Evolutionary conservation across 2,329 filamentous ascomycete species (phyloP).

Genomic region (Sporothrix dimorphospora): DNA sequence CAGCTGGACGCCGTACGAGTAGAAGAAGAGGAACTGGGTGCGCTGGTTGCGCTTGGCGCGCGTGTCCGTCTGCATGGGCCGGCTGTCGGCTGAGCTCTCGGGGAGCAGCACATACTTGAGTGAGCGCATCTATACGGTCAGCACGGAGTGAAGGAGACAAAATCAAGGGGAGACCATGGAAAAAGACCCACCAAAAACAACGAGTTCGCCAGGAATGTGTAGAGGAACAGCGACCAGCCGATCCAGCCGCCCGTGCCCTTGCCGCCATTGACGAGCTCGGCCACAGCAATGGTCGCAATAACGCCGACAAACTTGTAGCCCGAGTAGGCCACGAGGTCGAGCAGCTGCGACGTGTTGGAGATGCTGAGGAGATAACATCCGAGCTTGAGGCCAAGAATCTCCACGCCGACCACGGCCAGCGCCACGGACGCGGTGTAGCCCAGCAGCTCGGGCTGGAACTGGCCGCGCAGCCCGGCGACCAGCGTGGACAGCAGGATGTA

Average conservation of each 20-base stretch:
- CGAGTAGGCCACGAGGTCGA: conserved; percentile 93
- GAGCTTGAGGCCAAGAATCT: conserved; percentile 87
- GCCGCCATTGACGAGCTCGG: conserved; percentile 76
- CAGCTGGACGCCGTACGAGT: conserved; percentile 92
- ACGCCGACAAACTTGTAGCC: conserved; percentile 99
- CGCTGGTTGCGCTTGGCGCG: conserved; percentile 83
- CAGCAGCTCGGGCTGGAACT: conserved; percentile 92
- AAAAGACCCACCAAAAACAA: conserved; percentile 77
- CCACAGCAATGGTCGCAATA: conserved; percentile 81
- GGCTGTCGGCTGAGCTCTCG: conserved; percentile 69
- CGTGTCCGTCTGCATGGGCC: conserved; percentile 71
- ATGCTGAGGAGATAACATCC: conserved; percentile 94
- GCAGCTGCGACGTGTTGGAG: conserved; percentile 87
- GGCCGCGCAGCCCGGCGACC: conserved; percentile 83
- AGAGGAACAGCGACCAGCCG: conserved; percentile 85
- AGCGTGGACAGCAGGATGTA: conserved; percentile 94
- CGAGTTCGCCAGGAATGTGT: conserved; percentile 91
- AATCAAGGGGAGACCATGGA: not conserved
- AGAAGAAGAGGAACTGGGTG: conserved; percentile 90
- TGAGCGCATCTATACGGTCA: conserved; percentile 72
- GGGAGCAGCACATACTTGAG: conserved; percentile 94
- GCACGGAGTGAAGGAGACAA: not conserved
- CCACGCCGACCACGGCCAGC: conserved; percentile 78
- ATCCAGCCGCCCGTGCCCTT: conserved; percentile 85
- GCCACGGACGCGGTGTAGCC: conserved; percentile 87